These are phyloP conservation scores for Boletus pseudo-olivaceus DNA, from an alignment of 768 basidiomycete genomes.

Conservation along the genomic window DNA sequence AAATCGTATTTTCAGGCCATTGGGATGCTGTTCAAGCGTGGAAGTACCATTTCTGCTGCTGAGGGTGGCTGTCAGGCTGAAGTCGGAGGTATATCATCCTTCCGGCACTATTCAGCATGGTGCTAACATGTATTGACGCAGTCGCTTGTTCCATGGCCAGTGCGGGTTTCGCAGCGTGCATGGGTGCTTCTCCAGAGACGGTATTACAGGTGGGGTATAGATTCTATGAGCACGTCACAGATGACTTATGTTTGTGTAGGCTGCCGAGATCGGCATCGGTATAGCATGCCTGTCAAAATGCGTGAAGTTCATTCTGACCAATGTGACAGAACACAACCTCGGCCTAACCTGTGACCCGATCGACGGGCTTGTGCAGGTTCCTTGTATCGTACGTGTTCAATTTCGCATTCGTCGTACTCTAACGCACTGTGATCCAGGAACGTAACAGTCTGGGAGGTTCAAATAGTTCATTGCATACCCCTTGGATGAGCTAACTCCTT, in stretches of 20 bases:
- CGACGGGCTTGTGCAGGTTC: conserved; percentile 90
- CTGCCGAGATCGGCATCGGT: conserved; percentile 92
- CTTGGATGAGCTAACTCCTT: conserved; percentile 2
- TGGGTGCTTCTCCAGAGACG: conserved; percentile 86
- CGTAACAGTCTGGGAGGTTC: conserved; percentile 82
- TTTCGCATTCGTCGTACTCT: conserved; percentile 1
- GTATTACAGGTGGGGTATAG: conserved; percentile 58
- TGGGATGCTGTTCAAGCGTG: conserved; percentile 95
- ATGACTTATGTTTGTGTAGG: conserved; percentile 33
- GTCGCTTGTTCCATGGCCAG: conserved; percentile 97
- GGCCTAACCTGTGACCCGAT: conserved; percentile 94
- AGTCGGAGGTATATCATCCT: conserved; percentile 66
- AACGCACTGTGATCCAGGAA: conserved; percentile 43
- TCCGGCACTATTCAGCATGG: neutral
- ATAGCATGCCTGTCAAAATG: conserved; percentile 12
- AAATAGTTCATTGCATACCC: conserved; percentile 8
- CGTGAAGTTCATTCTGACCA: conserved; percentile 1
- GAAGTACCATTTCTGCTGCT: conserved; percentile 94
- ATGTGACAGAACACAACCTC: conserved; percentile 66
- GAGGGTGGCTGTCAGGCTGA: conserved; percentile 96
- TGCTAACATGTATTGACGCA: conserved; percentile 18
- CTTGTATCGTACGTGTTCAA: conserved; percentile 69
- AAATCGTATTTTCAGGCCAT: conserved; percentile 51
- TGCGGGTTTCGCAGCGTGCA: conserved; percentile 89
- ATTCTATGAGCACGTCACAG: neutral